Evolutionary conservation across 108 stramenopile genomes (phyloP).

Genomic region (Bacterosira constricta): DNA sequence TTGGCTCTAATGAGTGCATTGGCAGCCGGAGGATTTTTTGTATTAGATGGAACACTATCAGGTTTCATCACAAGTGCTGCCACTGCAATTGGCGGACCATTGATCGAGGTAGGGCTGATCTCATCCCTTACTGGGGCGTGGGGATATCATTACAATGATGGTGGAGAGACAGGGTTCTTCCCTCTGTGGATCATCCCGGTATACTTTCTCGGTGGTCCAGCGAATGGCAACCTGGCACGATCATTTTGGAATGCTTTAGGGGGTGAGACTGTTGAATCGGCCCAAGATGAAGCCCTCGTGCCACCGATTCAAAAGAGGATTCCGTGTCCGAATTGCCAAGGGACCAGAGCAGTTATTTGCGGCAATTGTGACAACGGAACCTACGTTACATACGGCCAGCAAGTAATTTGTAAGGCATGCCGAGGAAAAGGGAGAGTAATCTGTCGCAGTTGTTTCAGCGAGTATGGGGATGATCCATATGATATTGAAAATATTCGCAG

Average conservation of each 20-base stretch:
- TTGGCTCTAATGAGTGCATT: slow-evolving; percentile 71
- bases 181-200: slow-evolving; percentile 87
- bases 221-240: slow-evolving; percentile 84
- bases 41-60: slow-evolving; percentile 65
- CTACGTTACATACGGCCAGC: slow-evolving; percentile 67
- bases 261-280: not conserved
- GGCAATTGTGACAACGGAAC: slow-evolving; percentile 84
- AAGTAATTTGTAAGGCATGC: slow-evolving; percentile 69
- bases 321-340: slow-evolving; percentile 62
- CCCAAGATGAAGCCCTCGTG: not conserved
- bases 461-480: slow-evolving; percentile 72
- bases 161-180: slow-evolving; percentile 83
- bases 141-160: slow-evolving; percentile 83
- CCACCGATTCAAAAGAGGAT: not conserved
- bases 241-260: slow-evolving; percentile 69
- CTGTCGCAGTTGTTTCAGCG: slow-evolving; percentile 69
- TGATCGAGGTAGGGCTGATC: slow-evolving; percentile 78
- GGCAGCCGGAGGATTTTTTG: slow-evolving; percentile 65
- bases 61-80: slow-evolving; percentile 72
- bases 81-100: slow-evolving; percentile 82
- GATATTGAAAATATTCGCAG: slow-evolving; percentile 80
- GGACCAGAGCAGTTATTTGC: slow-evolving; percentile 66
- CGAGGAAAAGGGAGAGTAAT: slow-evolving; percentile 73
- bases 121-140: slow-evolving; percentile 37
- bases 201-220: slow-evolving; percentile 88